Evolutionary conservation across 2,329 filamentous ascomycete species (phyloP), one percentile per base, ranked within the genome.

Genomic region (Septoria petroselini): DNA sequence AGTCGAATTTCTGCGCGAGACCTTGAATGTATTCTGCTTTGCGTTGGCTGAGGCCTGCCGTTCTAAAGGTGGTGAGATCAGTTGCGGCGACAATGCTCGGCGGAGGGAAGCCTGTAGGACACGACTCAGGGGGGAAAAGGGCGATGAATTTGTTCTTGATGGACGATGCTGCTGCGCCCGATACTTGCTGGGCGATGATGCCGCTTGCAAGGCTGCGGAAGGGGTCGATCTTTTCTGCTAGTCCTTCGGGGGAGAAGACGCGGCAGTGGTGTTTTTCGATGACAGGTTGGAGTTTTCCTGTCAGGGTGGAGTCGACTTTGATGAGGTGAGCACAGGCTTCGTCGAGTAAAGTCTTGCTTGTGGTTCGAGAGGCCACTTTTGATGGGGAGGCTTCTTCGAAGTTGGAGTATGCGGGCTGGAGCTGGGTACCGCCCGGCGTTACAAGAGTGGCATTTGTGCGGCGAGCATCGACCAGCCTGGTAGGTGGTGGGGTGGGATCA

Each of bases 101-200:
- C 0, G 81, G 79, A 0, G 91, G 91, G 63, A 96, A 97, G 29
- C 58, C 60, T 15, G 50, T 62, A 0, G 62, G 62, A 49, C 63
- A 65, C 11, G 48, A 33, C 12, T 62, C 58, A 2, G 64, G 45
- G 5, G 62, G 58, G 68, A 95, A 96, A 4, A 96, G 72, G 1
- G 74, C 76, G 15, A 95, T 72, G 67, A 96, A 96, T 57, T 88
- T 91, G 41, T 79, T 80, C 68, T 91, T 91, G 71, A 98, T 97
- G 4, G 87, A 87, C 59, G 82, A 85, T 9, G 93, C 93, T 0
- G 93, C 93, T 4, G 90, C 89, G 14, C 91, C 90, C 1, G 90
- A 95, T 15, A 98, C 91, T 73, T 98, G 93, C 71, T 97, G 93
- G 45, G 88, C 90, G 62, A 97, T 95, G 65, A 98, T 96, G 43